Base-by-base conservation (phyloP, 305 asterid genomes). In the Fraxinus floribunda region DNA sequence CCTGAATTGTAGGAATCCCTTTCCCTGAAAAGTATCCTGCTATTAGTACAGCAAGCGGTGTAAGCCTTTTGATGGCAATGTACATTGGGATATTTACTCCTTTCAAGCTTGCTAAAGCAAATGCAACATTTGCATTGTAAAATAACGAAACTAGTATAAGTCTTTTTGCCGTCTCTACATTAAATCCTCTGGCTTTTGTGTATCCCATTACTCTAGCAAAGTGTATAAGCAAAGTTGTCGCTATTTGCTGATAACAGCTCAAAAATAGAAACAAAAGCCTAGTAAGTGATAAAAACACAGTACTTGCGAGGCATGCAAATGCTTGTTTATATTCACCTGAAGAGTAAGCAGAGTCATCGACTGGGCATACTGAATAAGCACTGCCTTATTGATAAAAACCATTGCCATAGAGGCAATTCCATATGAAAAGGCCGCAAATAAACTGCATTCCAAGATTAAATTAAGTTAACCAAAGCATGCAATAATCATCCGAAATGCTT, bases 61-160 rank as follows among this genome's bases (percentile, higher is more conserved):
- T 96, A 83, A 96, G 95, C 86, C 99, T 91, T 88, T 96, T 96
- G 84, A 96, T 96, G 89, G 99, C 98, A 85, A 96, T 96, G 89
- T 96, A 96, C 98, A 94, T 96, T 5, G 99, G 99, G 84, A 96
- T 96, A 86, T 96, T 96, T 82, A 96, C 98, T 83, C 99, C 99
- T 92, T 91, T 96, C 90, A 96, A 86, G 84, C 99, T 96, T 10
- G 98, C 97, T 87, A 96, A 89, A 39, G 99, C 99, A 87, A 94
- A 96, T 5, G 98, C 99, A 80, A 94, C 99, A 88, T 96, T 94
- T 11, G 98, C 98, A 85, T 94, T 96, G 90, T 96, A 96, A 85
- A 96, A 96, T 86, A 96, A 92, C 7, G 99, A 96, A 85, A 96
- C 98, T 35, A 90, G 88, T 38, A 94, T 41, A 80, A 96, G 98